Evolutionary conservation across 2,329 filamentous ascomycete genomes (phyloP), one percentile per base, ranked within the genome.

Genomic region (Hypoxylon sp.): DNA sequence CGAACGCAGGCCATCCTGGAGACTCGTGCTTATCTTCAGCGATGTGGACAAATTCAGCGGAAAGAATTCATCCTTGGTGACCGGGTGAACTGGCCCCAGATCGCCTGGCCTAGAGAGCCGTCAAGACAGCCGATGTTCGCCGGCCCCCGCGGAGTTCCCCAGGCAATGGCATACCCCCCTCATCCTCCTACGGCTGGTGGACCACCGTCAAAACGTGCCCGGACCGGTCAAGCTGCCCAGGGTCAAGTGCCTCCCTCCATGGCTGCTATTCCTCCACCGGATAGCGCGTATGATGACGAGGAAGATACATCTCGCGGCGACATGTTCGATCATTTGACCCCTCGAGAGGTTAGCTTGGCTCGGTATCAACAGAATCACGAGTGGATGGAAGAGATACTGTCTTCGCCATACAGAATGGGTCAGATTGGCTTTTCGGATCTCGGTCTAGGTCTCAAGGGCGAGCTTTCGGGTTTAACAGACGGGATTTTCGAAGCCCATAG

Each of bases 331-430:
- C 89, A 93, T 70, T 84, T 98, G 69, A 95, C 93, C 0, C 94
- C 94, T 2, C 88, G 94, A 47, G 96, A 99, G 70, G 92, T 99
- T 68, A 97, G 94, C 73, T 85, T 93, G 67, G 89, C 90, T 70
- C 89, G 96, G 61, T 99, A 98, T 79, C 91, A 91, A 78, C 94
- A 98, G 77, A 97, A 99, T 75, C 95, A 99, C 75, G 93, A 97
- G 79, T 98, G 95, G 96, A 97, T 99, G 93, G 96, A 98, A 77
- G 95, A 99, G 80, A 91, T 99, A 29, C 88, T 98, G 59, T 93
- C 92, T 0, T 98, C 95, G 1, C 93, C 94, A 0, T 98, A 97
- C 77, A 87, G 92, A 24, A 92, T 95, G 68, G 88, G 87, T 54
- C 93, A 97, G 77, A 97, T 99, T 64, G 89, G 91, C 7, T 94